These are phyloP conservation scores for Helicocarpus griseus DNA, from an alignment of 2,329 filamentous ascomycete genomes.

Conservation along the genomic window DNA sequence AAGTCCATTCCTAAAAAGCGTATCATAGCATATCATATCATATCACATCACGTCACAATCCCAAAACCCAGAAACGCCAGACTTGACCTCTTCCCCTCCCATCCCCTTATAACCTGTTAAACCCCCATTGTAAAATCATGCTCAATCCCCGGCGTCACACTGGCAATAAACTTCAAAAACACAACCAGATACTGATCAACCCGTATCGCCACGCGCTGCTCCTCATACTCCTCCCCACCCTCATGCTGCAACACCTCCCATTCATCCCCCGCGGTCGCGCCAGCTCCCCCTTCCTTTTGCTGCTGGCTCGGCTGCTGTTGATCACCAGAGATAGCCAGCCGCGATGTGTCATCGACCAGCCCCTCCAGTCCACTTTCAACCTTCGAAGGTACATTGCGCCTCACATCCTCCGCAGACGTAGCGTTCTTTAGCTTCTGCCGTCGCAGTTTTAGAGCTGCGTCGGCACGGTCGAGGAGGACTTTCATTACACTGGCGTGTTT, in stretches of 20 bases:
- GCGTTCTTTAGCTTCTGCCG: slow-evolving; percentile 66
- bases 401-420: slow-evolving; percentile 35
- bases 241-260: slow-evolving; percentile 52
- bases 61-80: too few relatives aligned
- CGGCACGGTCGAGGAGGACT: slow-evolving; percentile 85
- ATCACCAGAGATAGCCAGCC: slow-evolving; percentile 50
- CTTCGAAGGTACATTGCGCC: slow-evolving; percentile 37
- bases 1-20: too few relatives aligned
- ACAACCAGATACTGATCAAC: slow-evolving; percentile 45
- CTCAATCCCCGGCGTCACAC: slow-evolving; percentile 92
- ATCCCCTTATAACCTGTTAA: too few relatives aligned
- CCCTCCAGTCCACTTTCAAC: slow-evolving; percentile 64
- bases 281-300: slow-evolving; percentile 28
- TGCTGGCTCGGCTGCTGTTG: slow-evolving; percentile 18
- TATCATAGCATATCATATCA: too few relatives aligned
- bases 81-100: too few relatives aligned
- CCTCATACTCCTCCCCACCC: slow-evolving; percentile 39
- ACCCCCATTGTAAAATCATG: slow-evolving; percentile 97
- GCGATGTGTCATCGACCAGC: slow-evolving; percentile 69
- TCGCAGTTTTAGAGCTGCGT: slow-evolving; percentile 81
- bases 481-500: slow-evolving; percentile 98
- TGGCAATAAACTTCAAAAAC: slow-evolving; percentile 61
- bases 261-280: slow-evolving; percentile 44
- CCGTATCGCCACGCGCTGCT: slow-evolving; percentile 38
- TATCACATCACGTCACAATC: too few relatives aligned